These are phyloP conservation scores for Cystofilobasidium macerans DNA, from an alignment of 768 basidiomycete genomes.

Conservation along the genomic window DNA sequence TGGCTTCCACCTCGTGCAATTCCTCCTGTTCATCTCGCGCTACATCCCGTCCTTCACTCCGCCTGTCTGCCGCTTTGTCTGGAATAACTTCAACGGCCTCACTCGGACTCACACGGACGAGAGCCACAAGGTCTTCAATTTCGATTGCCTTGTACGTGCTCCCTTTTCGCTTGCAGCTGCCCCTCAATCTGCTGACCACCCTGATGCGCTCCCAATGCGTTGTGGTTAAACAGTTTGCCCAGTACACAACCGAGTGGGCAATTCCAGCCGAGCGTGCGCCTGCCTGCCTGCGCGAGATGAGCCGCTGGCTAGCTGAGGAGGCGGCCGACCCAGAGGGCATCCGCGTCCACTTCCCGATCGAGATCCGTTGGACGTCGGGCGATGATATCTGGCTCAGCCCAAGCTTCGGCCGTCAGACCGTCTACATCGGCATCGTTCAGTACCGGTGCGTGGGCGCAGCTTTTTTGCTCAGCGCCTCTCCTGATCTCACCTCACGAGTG, in stretches of 20 bases:
- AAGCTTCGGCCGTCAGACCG: conserved; percentile 61
- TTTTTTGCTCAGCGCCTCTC: not conserved
- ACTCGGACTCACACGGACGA: conserved; percentile 49
- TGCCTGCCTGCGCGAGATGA: conserved; percentile 60
- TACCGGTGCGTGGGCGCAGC: conserved; percentile 58
- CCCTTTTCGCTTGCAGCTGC: not conserved
- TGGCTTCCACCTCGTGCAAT: conserved; percentile 69
- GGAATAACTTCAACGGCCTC: conserved; percentile 24
- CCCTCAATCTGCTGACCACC: not conserved
- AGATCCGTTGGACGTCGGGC: conserved; percentile 72
- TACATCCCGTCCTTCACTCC: conserved; percentile 54
- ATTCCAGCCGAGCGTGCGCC: conserved; percentile 60
- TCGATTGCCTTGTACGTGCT: conserved; percentile 72
- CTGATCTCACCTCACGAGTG: not conserved
- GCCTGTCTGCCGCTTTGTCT: conserved; percentile 49
- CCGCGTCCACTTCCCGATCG: conserved; percentile 81
- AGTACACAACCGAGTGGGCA: conserved; percentile 93
- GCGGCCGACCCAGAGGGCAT: conserved; percentile 57
- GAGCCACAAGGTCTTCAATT: conserved; percentile 74
- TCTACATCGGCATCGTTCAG: conserved; percentile 96
- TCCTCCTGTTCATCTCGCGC: conserved; percentile 67
- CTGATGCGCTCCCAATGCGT: not conserved
- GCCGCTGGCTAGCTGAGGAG: conserved; percentile 60
- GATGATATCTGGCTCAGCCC: conserved; percentile 96
- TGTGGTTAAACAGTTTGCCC: conserved; percentile 52